phyloP scores from a whole-genome alignment of 495 filamentous ascomycete genomes.

The Trichoderma orchidacearum region DNA sequence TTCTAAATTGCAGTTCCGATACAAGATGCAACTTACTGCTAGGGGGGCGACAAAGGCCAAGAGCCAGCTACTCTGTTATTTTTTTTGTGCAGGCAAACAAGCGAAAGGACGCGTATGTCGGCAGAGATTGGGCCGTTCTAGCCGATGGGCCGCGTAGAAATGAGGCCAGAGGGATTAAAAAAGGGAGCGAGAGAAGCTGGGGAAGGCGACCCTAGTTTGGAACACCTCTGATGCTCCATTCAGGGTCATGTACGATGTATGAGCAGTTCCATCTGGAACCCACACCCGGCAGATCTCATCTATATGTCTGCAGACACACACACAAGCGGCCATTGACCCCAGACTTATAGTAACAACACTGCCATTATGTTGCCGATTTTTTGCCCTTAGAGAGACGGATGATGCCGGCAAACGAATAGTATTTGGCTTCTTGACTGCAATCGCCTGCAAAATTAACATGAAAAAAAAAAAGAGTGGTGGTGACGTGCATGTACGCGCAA shows the following conservation, averaged over 20 bases:
- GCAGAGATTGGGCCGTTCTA: not conserved
- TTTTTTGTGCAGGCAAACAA: not conserved
- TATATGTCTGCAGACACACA: too few species aligned
- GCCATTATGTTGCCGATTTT: too few species aligned
- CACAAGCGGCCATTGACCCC: too few species aligned
- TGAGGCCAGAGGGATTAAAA: not conserved
- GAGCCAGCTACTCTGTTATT: too few species aligned
- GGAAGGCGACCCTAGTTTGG: not conserved
- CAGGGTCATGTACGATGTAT: not conserved
- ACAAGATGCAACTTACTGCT: too few species aligned
- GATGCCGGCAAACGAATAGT: too few species aligned
- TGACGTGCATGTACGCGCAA: constrained; percentile 1
- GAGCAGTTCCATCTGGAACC: not conserved
- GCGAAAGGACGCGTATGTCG: not conserved
- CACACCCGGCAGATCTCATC: too few species aligned
- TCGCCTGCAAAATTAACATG: not conserved
- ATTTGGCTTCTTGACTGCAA: not conserved
- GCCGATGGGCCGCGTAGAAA: not conserved
- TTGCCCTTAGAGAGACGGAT: too few species aligned
- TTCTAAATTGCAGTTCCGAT: too few species aligned
- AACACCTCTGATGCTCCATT: not conserved
- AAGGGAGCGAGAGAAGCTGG: not conserved
- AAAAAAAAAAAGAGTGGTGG: not conserved
- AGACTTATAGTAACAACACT: not conserved
- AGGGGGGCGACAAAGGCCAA: not conserved